Conservation (phyloP, 805 yeast genomes). For the Schizosaccharomyces octosporus region DNA sequence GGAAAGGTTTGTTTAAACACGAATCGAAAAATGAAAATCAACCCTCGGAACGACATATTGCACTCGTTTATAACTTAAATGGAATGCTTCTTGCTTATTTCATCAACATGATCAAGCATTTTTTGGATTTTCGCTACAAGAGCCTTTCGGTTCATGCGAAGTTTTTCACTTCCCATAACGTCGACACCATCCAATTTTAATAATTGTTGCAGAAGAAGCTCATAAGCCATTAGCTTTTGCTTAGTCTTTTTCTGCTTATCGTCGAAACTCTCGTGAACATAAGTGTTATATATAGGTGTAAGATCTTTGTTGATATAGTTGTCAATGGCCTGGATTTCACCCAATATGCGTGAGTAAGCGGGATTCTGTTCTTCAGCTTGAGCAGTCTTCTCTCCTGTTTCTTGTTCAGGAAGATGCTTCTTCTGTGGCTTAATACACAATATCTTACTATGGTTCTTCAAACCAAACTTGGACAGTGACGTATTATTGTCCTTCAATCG, state of each 20-base stretch:
- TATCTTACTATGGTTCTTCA: neutral
- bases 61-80: neutral
- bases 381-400: neutral
- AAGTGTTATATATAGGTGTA: neutral
- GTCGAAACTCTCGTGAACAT: neutral
- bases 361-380: neutral
- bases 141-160: neutral
- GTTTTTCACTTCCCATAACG: neutral
- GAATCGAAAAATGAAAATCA: neutral
- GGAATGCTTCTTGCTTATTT: neutral
- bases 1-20: too few relatives aligned
- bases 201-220: slow-evolving; percentile 5
- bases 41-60: too few relatives aligned
- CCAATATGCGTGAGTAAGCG: neutral
- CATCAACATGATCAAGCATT: neutral
- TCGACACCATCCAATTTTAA: slow-evolving; percentile 6
- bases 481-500: neutral
- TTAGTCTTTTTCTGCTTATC: neutral
- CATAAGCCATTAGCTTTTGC: neutral
- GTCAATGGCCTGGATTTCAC: neutral
- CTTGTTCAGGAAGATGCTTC: neutral
- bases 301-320: neutral
- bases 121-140: neutral
- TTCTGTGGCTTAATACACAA: neutral
- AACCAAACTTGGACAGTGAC: neutral